Evolutionary conservation across 768 basidiomycete genomes (phyloP).

Genomic region (Auriculariales sp.): DNA sequence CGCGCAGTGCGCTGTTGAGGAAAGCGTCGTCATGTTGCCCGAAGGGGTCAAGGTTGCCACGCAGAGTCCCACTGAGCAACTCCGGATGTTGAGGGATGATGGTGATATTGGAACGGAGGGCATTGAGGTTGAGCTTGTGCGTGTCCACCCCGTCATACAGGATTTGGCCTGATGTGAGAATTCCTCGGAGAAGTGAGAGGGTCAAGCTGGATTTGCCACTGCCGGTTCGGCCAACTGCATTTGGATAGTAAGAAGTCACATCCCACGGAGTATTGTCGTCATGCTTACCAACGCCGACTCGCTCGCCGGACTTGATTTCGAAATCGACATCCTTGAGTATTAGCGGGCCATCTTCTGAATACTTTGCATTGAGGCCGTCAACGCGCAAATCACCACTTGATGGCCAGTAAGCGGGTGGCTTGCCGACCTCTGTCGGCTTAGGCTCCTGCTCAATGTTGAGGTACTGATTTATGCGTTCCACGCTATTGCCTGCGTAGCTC

Average conservation of each 20-base stretch:
- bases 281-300: constrained; percentile 23
- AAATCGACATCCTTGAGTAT: constrained; percentile 24
- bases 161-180: constrained; percentile 39
- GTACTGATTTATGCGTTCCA: constrained; percentile 40
- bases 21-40: constrained; percentile 20
- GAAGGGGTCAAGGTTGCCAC: constrained; percentile 21
- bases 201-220: constrained; percentile 43
- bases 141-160: constrained; percentile 39
- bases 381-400: constrained; percentile 37
- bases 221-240: constrained; percentile 38
- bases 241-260: background rate
- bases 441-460: constrained; percentile 41
- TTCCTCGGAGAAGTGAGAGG: constrained; percentile 39
- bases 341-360: no score
- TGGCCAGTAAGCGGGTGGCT: constrained; percentile 52
- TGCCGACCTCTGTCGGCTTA: constrained; percentile 19
- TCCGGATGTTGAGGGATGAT: constrained; percentile 34
- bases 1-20: constrained; percentile 13
- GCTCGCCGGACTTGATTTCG: constrained; percentile 24
- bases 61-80: constrained; percentile 17
- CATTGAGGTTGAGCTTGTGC: constrained; percentile 35
- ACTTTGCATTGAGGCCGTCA: constrained; percentile 36
- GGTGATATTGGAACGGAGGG: constrained; percentile 40
- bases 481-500: constrained; percentile 12
- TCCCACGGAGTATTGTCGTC: background rate